These are phyloP conservation scores for Phytophthora pluvialis DNA, from an alignment of 352 stramenopile species.

Conservation along the genomic window DNA sequence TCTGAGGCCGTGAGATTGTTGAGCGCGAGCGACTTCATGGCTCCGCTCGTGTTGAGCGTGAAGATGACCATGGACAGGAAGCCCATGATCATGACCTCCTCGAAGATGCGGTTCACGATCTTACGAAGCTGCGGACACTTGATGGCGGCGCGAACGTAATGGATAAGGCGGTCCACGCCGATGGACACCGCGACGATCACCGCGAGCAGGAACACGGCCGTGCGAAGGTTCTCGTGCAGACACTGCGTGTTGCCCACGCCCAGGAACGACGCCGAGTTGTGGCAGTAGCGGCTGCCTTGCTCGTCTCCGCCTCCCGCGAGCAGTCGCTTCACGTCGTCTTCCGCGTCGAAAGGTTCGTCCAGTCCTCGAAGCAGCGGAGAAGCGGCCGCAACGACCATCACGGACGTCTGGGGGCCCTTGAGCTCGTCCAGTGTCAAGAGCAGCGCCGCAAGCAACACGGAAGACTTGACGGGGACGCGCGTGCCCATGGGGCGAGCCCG, in stretches of 20 bases:
- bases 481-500: constrained; percentile 11
- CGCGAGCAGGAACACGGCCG: constrained; percentile 74
- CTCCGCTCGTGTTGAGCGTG: constrained; percentile 82
- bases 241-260: constrained; percentile 85
- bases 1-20: constrained; percentile 57
- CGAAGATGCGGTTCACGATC: constrained; percentile 88
- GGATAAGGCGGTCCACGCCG: constrained; percentile 62
- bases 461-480: constrained; percentile 18
- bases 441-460: constrained; percentile 15
- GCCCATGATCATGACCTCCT: constrained; percentile 90
- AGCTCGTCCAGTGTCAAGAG: constrained; percentile 21
- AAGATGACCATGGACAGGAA: constrained; percentile 92
- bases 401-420: constrained; percentile 5
- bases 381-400: constrained; percentile 12
- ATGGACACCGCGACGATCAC: constrained; percentile 83
- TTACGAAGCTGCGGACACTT: constrained; percentile 80
- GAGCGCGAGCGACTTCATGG: constrained; percentile 58
- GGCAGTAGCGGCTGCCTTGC: constrained; percentile 40
- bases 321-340: constrained; percentile 11
- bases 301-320: constrained; percentile 15
- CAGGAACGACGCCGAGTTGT: constrained; percentile 69
- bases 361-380: constrained; percentile 16
- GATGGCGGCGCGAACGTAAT: constrained; percentile 57
- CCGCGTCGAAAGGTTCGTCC: background rate
- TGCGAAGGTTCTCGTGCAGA: constrained; percentile 73